Evolutionary conservation across 805 yeast genomes (phyloP).

Genomic region (Saccharomyces jurei): DNA sequence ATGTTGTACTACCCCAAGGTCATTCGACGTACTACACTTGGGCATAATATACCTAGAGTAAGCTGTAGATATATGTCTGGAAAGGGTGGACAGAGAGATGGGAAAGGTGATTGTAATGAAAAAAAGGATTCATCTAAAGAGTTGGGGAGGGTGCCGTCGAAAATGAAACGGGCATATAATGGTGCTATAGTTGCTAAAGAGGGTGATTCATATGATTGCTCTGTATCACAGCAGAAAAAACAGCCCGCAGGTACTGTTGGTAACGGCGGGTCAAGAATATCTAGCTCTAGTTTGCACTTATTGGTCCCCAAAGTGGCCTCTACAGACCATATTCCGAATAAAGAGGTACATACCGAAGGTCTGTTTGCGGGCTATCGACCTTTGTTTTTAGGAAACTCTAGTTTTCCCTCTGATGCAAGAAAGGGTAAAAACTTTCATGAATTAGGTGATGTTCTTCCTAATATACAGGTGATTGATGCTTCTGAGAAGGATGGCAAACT

Average conservation of each 20-base stretch:
- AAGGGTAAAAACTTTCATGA: slow-evolving; percentile 3
- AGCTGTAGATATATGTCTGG: neutral
- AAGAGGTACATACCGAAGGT: slow-evolving; percentile 32
- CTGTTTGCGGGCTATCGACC: slow-evolving; percentile 42
- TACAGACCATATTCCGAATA: slow-evolving; percentile 22
- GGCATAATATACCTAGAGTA: neutral
- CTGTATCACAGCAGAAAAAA: neutral
- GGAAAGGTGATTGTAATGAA: neutral
- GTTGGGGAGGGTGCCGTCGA: neutral
- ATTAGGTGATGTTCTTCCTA: slow-evolving; percentile 16
- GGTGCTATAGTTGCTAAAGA: neutral
- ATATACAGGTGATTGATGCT: slow-evolving; percentile 11
- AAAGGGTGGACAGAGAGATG: neutral
- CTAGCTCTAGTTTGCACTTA: neutral
- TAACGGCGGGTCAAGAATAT: neutral
- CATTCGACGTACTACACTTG: neutral
- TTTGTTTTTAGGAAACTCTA: slow-evolving; percentile 33
- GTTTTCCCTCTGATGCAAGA: slow-evolving; percentile 9
- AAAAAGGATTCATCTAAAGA: neutral
- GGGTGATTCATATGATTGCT: neutral
- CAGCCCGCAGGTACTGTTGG: neutral
- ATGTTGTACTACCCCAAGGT: neutral
- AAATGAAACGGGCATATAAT: neutral
- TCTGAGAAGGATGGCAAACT: slow-evolving; percentile 8
- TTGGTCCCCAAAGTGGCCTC: slow-evolving; percentile 26